A percentile compares a stretch with the other conserved stretches of the same genome.
Evolutionary conservation across 1,284 basidiomycete genomes (phyloP).

Genomic region (Leccinum griseonigrum): DNA sequence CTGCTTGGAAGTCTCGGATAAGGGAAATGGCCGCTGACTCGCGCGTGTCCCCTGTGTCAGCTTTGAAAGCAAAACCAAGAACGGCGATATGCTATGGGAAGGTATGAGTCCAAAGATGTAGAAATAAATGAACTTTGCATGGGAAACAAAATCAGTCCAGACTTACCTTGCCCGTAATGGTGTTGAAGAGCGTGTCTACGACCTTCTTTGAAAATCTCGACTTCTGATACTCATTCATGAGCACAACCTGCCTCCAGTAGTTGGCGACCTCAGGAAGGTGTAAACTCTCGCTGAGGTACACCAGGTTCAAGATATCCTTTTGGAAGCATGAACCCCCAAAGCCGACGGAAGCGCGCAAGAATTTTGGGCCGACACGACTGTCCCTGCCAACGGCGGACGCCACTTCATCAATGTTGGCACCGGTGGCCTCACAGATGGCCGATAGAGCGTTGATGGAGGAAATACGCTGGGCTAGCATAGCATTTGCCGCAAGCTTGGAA

Average conservation of each 20-base stretch:
- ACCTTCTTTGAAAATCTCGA: conserved; percentile 85
- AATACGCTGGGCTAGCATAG: conserved; percentile 97
- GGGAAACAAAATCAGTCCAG: conserved; percentile 3
- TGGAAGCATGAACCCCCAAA: conserved; percentile 99
- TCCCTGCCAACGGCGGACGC: conserved; percentile 94
- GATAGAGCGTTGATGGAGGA: conserved; percentile 98
- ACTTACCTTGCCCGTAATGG: conserved; percentile 87
- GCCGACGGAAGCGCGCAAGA: conserved; percentile 94
- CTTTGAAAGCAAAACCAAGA: conserved; percentile 96
- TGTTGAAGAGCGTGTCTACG: conserved; percentile 96
- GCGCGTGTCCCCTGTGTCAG: conserved; percentile 95
- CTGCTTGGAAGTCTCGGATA: conserved; percentile 89
- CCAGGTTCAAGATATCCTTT: conserved; percentile 98
- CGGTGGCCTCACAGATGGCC: conserved; percentile 99
- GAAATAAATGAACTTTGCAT: background rate
- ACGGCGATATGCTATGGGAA: conserved; percentile 83
- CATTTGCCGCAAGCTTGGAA: conserved; percentile 98
- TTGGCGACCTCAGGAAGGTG: conserved; percentile 97
- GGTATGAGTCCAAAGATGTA: conserved; percentile 1
- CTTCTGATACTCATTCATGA: conserved; percentile 98
- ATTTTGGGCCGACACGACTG: conserved; percentile 91
- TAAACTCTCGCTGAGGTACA: conserved; percentile 92
- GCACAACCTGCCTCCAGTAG: conserved; percentile 95
- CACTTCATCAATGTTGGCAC: conserved; percentile 98
- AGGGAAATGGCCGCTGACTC: conserved; percentile 97